These are phyloP conservation scores for Ascochyta fabae DNA, from an alignment of 2,329 filamentous ascomycete genomes.

Conservation along the genomic window DNA sequence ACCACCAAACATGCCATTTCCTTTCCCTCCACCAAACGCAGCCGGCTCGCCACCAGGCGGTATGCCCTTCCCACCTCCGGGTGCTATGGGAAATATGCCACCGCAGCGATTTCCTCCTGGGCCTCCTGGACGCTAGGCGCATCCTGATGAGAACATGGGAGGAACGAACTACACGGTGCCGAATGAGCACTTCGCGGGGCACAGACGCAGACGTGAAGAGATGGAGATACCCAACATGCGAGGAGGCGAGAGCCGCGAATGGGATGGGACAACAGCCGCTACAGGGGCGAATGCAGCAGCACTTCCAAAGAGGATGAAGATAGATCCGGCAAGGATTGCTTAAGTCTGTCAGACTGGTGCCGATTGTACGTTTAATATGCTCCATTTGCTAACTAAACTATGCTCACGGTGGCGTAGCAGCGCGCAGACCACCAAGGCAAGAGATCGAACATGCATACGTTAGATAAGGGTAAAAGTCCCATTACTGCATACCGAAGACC, in stretches of 20 bases:
- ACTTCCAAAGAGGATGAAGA: conserved; percentile 20
- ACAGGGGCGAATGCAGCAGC: conserved; percentile 30
- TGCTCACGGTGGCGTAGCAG: conserved; percentile 23
- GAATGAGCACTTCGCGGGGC: conserved; percentile 3
- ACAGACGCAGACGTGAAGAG: conserved; percentile 21
- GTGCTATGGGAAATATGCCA: conserved; percentile 39
- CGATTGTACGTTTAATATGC: background rate
- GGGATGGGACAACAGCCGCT: conserved; percentile 17
- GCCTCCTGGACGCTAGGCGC: conserved; percentile 35
- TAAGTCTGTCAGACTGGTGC: background rate
- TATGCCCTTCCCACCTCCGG: conserved; percentile 49
- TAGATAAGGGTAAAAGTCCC: background rate
- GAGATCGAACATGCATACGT: background rate
- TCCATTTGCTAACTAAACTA: background rate
- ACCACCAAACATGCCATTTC: conserved; percentile 38
- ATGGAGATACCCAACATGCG: conserved; percentile 27
- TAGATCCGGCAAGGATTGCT: background rate
- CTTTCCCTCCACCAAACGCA: conserved; percentile 33
- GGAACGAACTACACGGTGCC: conserved; percentile 8
- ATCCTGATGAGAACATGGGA: conserved; percentile 17
- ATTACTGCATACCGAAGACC: conserved; percentile 18
- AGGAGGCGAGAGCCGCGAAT: conserved; percentile 9
- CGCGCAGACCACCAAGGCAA: conserved; percentile 7
- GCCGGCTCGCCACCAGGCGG: conserved; percentile 43
- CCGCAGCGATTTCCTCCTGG: conserved; percentile 37